These are phyloP conservation scores for Neckera pumila DNA, from an alignment of 225 moss, liverwort and hornwort species.

Conservation along the genomic window DNA sequence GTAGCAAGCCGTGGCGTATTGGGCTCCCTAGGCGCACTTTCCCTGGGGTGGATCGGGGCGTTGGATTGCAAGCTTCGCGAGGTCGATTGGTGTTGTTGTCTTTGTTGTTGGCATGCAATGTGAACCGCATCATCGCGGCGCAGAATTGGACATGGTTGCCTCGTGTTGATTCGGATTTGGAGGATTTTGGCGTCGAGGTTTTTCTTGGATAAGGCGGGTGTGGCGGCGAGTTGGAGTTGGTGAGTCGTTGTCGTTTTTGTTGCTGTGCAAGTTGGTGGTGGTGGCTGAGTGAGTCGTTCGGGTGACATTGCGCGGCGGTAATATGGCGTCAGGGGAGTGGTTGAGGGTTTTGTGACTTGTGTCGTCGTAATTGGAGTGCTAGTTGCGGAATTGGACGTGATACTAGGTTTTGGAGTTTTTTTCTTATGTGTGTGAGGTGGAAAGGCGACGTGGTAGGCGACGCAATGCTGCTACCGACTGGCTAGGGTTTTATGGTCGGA, in stretches of 20 bases:
- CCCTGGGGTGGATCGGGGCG: background rate
- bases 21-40: background rate
- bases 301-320: background rate
- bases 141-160: constrained; percentile 7
- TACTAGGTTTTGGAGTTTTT: background rate
- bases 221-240: background rate
- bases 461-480: background rate
- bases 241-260: background rate
- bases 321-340: background rate
- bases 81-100: background rate
- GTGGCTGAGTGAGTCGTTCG: background rate
- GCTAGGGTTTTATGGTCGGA: constrained; percentile 26
- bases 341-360: background rate
- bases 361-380: background rate
- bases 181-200: background rate
- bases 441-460: background rate
- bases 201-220: constrained; percentile 12
- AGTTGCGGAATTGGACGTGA: constrained; percentile 3
- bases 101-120: background rate
- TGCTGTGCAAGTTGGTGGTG: background rate
- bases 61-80: background rate
- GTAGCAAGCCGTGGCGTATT: background rate
- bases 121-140: background rate
- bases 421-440: background rate
- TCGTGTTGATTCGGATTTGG: background rate